These are phyloP conservation scores for Mycena maculata DNA, from an alignment of 768 basidiomycete species.

Conservation along the genomic window DNA sequence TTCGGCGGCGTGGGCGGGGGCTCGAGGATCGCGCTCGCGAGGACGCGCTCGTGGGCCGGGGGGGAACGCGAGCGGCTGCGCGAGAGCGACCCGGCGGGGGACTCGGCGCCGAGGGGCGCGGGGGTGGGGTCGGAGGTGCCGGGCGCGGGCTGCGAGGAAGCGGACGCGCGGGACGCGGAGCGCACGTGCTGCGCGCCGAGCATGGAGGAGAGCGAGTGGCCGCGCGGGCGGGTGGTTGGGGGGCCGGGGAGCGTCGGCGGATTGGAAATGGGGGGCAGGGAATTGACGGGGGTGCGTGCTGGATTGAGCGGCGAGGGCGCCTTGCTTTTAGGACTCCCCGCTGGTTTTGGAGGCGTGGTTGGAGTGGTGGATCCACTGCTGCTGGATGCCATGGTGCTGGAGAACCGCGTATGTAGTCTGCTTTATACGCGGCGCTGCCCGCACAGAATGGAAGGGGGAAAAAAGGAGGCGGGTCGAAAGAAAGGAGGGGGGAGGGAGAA, in stretches of 20 bases:
- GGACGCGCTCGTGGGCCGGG: constrained; percentile 24
- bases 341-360: constrained; percentile 22
- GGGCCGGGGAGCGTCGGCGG: constrained; percentile 26
- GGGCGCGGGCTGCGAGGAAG: constrained; percentile 13
- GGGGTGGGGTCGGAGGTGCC: not conserved
- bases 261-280: constrained; percentile 16
- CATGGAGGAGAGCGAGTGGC: constrained; percentile 26
- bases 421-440: constrained; percentile 15
- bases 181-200: constrained; percentile 2
- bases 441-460: constrained; percentile 21
- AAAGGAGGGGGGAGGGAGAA: constrained; percentile 11
- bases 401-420: no score
- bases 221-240: constrained; percentile 21
- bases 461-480: constrained; percentile 2
- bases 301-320: constrained; percentile 32
- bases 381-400: constrained; percentile 12
- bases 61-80: constrained; percentile 23
- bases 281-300: constrained; percentile 24
- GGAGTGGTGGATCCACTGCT: constrained; percentile 16
- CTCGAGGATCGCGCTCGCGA: constrained; percentile 33
- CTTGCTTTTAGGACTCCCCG: constrained; percentile 24
- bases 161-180: constrained; percentile 20
- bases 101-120: constrained; percentile 11
- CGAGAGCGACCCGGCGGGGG: not conserved
- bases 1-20: constrained; percentile 31